phyloP scores from a whole-genome alignment of 805 yeast genomes.

The Kodamaea kaohsiungensis region DNA sequence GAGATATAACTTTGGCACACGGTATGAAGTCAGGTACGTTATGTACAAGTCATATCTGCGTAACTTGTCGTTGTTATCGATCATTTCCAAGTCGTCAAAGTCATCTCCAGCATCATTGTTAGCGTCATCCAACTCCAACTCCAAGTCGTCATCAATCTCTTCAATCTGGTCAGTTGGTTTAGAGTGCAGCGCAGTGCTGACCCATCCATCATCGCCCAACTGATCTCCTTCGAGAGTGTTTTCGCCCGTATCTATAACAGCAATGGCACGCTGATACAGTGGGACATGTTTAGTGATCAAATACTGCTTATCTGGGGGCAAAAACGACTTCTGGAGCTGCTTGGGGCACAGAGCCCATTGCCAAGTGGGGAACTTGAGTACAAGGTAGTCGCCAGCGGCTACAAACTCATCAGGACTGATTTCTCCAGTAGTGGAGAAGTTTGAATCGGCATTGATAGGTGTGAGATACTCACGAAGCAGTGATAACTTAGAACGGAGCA shows the following conservation, averaged over 20 bases:
- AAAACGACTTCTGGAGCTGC: slow-evolving; percentile 54
- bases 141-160: slow-evolving; percentile 7
- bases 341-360: slow-evolving; percentile 61
- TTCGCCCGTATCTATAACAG: slow-evolving; percentile 39
- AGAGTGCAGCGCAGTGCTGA: slow-evolving; percentile 22
- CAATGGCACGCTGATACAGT: slow-evolving; percentile 70
- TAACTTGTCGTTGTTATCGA: slow-evolving; percentile 35
- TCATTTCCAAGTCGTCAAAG: slow-evolving; percentile 45
- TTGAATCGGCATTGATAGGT: slow-evolving; percentile 85
- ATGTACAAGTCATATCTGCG: slow-evolving; percentile 88
- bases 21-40: slow-evolving; percentile 88
- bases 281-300: slow-evolving; percentile 90
- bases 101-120: slow-evolving; percentile 16
- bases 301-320: slow-evolving; percentile 86
- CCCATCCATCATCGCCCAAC: slow-evolving; percentile 60
- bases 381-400: slow-evolving; percentile 89
- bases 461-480: slow-evolving; percentile 90
- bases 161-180: slow-evolving; percentile 4
- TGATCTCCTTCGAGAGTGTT: slow-evolving; percentile 27
- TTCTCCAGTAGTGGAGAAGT: slow-evolving; percentile 84
- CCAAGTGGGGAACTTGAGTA: slow-evolving; percentile 95
- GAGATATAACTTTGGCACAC: slow-evolving; percentile 92
- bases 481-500: slow-evolving; percentile 71
- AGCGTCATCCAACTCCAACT: slow-evolving; percentile 4
- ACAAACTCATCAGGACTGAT: slow-evolving; percentile 96